Evolutionary conservation across 768 basidiomycete species (phyloP).

Genomic region (Phanerochaete sordida): DNA sequence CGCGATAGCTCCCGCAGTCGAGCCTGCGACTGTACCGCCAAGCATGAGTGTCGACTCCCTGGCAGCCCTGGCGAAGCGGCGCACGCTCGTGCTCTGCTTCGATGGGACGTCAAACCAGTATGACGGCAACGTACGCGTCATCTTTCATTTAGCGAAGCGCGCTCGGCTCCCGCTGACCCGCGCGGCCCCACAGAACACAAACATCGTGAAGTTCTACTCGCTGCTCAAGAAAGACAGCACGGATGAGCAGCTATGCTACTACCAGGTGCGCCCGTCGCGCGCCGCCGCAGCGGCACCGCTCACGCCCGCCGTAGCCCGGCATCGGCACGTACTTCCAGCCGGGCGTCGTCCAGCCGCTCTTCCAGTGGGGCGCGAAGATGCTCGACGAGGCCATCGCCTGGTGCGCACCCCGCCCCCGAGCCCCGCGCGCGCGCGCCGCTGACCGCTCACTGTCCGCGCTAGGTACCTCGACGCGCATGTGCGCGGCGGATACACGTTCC

Average conservation of each 20-base stretch:
- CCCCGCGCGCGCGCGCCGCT: too few relatives aligned
- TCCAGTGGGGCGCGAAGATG: slow-evolving; percentile 54
- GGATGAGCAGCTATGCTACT: slow-evolving; percentile 55
- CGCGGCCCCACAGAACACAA: slow-evolving; percentile 46
- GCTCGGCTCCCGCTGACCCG: neutral
- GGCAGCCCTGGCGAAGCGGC: slow-evolving; percentile 20
- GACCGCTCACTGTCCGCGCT: too few relatives aligned
- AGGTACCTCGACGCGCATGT: slow-evolving; percentile 75
- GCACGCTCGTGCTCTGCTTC: slow-evolving; percentile 62
- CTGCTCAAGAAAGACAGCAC: slow-evolving; percentile 58
- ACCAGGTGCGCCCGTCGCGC: slow-evolving; percentile 47
- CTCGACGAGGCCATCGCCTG: slow-evolving; percentile 72
- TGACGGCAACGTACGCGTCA: slow-evolving; percentile 36
- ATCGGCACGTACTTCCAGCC: slow-evolving; percentile 53
- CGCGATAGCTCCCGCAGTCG: too few relatives aligned
- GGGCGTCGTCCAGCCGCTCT: slow-evolving; percentile 62
- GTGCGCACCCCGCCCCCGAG: too few relatives aligned
- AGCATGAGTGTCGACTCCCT: slow-evolving; percentile 5
- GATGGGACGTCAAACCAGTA: slow-evolving; percentile 64
- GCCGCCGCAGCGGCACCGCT: neutral
- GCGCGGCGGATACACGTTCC: slow-evolving; percentile 69
- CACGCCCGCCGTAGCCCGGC: slow-evolving; percentile 33
- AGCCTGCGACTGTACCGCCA: neutral
- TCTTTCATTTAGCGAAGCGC: neutral
- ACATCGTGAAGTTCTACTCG: slow-evolving; percentile 66